Base-by-base conservation (phyloP, 2,329 filamentous ascomycete genomes). In the Allantophomopsis cytisporea region DNA sequence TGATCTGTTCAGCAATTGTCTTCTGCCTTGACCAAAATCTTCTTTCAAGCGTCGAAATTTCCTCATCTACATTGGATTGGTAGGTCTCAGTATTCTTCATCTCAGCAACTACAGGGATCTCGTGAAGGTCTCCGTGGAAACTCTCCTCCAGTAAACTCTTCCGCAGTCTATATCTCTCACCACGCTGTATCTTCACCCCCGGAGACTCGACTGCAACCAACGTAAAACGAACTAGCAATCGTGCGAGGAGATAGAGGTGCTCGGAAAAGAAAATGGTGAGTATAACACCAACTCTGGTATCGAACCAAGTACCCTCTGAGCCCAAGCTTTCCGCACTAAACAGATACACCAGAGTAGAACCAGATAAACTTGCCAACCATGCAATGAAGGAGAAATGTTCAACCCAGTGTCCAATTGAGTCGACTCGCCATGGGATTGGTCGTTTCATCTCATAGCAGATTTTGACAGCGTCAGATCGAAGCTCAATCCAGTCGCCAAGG, bases 381-480 rank as follows among this genome's bases (percentile, higher is more conserved):
- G 76, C 73, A 11, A 87, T 63, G 44, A 83, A 76, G 36, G 73
- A 71, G 11, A 87, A 64, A 0, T 73, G 76, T 44, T 78, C 68
- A 13, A 85, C 66, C 71, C 79, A 86, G 0, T 82, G 80, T 0
- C 82, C 82, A 45, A 87, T 85, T 4, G 76, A 80, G 51, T 85
- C 82, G 1, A 78, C 69, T 5, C 82, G 75, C 46, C 71, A 70
- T 0, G 82, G 82, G 0, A 69, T 72, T 0, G 82, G 83, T 1
- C 83, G 73, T 45, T 79, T 77, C 62, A 80, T 81, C 52, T 86
- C 80, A 17, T 77, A 65, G 45, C 77, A 83, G 40, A 87, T 81
- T 52, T 86, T 87, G 59, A 83, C 71, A 35, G 83, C 82, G 50
- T 87, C 82, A 2, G 80, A 79, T 8, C 82, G 78, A 8, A 87